These are phyloP conservation scores for Vaccinium corymbosum DNA, from an alignment of 148 eudicot species.

Conservation along the genomic window DNA sequence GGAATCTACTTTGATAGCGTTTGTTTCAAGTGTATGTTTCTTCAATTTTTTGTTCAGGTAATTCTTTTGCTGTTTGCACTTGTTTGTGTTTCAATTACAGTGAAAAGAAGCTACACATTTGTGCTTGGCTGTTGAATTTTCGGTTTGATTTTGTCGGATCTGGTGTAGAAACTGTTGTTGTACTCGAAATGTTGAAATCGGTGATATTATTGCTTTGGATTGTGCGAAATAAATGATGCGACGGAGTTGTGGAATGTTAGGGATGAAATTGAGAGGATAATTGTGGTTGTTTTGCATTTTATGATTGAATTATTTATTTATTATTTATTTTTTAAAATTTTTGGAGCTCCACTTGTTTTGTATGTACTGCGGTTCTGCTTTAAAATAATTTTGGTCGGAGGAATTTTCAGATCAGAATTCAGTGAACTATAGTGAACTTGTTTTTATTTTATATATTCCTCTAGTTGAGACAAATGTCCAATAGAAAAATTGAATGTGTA, in stretches of 20 bases:
- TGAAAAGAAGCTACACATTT: neutral
- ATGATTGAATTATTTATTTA: neutral
- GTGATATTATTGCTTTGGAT: neutral
- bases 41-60: neutral
- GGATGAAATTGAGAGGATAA: neutral
- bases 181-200: neutral
- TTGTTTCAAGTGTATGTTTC: neutral
- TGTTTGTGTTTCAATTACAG: neutral
- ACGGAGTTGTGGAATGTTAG: neutral
- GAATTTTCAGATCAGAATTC: neutral
- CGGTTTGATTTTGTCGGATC: conserved; percentile 11
- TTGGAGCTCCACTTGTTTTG: neutral
- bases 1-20: neutral
- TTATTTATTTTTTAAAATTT: neutral
- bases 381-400: neutral
- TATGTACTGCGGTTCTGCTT: neutral
- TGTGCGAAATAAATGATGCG: neutral
- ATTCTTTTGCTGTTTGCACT: neutral
- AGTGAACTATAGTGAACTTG: neutral
- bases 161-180: neutral
- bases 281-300: neutral
- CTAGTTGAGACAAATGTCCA: too few relatives aligned
- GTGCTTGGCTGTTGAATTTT: neutral
- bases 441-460: too few relatives aligned
- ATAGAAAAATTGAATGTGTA: too few relatives aligned